Evolutionary conservation across 768 basidiomycete species (phyloP).

Genomic region (Imleria badia): DNA sequence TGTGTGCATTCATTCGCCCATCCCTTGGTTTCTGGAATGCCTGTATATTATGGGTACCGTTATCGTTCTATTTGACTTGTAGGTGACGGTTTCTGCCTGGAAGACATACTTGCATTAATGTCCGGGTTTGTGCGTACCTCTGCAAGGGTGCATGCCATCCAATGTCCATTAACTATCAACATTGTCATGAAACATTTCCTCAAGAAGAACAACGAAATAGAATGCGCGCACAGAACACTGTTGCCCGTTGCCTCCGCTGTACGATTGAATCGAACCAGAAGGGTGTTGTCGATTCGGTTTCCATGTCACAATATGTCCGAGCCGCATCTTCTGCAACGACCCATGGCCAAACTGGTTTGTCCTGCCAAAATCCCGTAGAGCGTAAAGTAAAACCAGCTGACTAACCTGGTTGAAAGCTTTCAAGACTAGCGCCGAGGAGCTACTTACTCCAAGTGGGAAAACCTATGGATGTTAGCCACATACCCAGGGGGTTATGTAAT

Average conservation of each 20-base stretch:
- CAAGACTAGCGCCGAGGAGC: conserved; percentile 47
- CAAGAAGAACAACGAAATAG: conserved; percentile 68
- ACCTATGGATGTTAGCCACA: conserved; percentile 78
- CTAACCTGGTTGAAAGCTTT: not conserved
- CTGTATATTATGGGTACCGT: conserved; percentile 51
- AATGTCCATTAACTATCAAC: conserved; percentile 10
- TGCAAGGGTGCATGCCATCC: conserved; percentile 51
- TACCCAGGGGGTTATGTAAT: conserved; percentile 54
- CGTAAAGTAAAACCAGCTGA: conserved; percentile 3
- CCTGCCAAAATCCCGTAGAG: not conserved
- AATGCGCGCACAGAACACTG: conserved; percentile 54
- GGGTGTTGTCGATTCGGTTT: conserved; percentile 59
- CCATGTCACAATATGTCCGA: conserved; percentile 62
- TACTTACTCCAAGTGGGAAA: conserved; percentile 59
- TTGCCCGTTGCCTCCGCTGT: not conserved
- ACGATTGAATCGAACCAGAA: conserved; percentile 26
- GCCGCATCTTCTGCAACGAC: conserved; percentile 52
- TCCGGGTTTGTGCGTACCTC: conserved; percentile 44
- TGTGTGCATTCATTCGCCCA: conserved; percentile 32
- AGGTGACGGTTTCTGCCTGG: conserved; percentile 26
- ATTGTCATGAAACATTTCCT: conserved; percentile 11
- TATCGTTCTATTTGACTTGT: conserved; percentile 80
- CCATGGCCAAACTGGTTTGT: conserved; percentile 37
- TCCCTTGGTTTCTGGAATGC: conserved; percentile 6
- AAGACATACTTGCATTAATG: conserved; percentile 17